Base-by-base conservation (phyloP, 2,329 filamentous ascomycete species). In the Gliomastix tumulicola region DNA sequence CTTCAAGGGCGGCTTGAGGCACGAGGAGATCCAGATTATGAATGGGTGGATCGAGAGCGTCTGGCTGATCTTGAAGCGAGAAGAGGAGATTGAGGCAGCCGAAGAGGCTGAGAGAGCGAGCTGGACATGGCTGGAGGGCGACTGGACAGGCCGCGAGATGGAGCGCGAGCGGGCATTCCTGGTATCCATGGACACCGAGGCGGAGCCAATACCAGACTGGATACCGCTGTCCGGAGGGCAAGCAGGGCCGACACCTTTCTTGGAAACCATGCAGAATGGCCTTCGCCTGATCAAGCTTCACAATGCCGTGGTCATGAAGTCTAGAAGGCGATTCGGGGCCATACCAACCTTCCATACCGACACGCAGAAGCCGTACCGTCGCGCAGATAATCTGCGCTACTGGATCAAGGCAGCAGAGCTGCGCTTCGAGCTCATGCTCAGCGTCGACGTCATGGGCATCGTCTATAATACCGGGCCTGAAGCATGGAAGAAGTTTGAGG, bases 351-450 rank as follows among this genome's bases (percentile, higher is more conserved):
- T 84, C 59, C 92, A 97, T 57, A 82, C 80, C n/a, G 88, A 98
- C 58, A 90, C 92, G 9, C 82, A 79, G 41, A 97, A 97, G 62
- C 92, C 92, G 1, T 98, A 98, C 58, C 83, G 92, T 34, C 82
- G 82, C 44, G 88, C 89, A 4, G 92, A 98, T 49, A 98, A 98
- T 57, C 71, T 98, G 43, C 79, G 88, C 28, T 98, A 84, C 68
- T 98, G 92, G 90, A 76, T 85, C 61, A 98, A 98, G 66, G 92
- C 90, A 2, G 88, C 89, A 7, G 89, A 98, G 63, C 70, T 97
- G 40, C 79, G 92, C 38, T 98, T 90, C 82, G 92, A 97, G 61
- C 76, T 89, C 27, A 75, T 84, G 47, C 69, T 97, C 35, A 77
- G 82, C 44, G 72, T 95, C 37, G 88, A 96, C 52, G 87, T 90